These are phyloP conservation scores for Bombardia bombarda DNA, from an alignment of 495 filamentous ascomycete species.

Conservation along the genomic window DNA sequence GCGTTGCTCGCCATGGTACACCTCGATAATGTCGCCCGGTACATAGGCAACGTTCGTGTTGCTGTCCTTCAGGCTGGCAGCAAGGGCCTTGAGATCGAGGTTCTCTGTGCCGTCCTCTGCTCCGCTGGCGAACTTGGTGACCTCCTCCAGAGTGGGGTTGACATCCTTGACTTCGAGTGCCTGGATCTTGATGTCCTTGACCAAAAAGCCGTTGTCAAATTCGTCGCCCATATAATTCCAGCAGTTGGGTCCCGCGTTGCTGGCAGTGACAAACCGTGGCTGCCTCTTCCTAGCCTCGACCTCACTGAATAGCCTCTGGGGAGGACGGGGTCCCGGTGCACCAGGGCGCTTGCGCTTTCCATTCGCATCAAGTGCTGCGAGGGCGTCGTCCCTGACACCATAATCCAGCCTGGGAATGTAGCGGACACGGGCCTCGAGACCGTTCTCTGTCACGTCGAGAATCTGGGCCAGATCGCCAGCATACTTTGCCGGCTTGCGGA, in stretches of 20 bases:
- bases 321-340: slow-evolving; percentile 57
- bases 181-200: slow-evolving; percentile 90
- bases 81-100: slow-evolving; percentile 82
- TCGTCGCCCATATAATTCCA: slow-evolving; percentile 81
- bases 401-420: slow-evolving; percentile 91
- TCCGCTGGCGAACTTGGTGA: slow-evolving; percentile 82
- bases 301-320: slow-evolving; percentile 89
- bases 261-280: slow-evolving; percentile 59
- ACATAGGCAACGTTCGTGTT: slow-evolving; percentile 72
- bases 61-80: slow-evolving; percentile 74
- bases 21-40: slow-evolving; percentile 88
- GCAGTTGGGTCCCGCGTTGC: slow-evolving; percentile 54
- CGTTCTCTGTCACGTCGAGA: slow-evolving; percentile 86
- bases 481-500: slow-evolving; percentile 74
- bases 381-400: slow-evolving; percentile 67
- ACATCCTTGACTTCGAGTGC: slow-evolving; percentile 77
- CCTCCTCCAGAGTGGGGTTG: slow-evolving; percentile 89
- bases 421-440: slow-evolving; percentile 75
- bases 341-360: slow-evolving; percentile 73
- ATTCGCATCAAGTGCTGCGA: slow-evolving; percentile 41
- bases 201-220: slow-evolving; percentile 85
- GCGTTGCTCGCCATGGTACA: slow-evolving; percentile 93
- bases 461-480: slow-evolving; percentile 87
- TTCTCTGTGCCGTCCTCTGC: slow-evolving; percentile 89
- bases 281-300: slow-evolving; percentile 86